Evolutionary conservation across 768 basidiomycete species (phyloP).

Genomic region (Leccinum rimulosum): DNA sequence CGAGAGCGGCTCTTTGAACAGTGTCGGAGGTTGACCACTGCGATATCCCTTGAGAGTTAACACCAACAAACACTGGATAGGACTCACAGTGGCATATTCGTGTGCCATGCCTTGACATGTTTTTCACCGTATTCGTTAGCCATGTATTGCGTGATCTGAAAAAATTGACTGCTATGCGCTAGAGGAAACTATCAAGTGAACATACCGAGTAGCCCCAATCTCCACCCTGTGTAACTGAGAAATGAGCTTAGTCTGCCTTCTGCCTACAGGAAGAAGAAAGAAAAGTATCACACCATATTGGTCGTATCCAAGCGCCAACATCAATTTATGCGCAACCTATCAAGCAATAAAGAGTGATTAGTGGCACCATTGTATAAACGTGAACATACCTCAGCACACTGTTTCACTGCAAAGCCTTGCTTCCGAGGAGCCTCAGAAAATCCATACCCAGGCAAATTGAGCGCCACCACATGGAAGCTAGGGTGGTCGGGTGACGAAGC

Average conservation of each 20-base stretch:
- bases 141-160: constrained; percentile 36
- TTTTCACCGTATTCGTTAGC: constrained; percentile 38
- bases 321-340: constrained; percentile 43
- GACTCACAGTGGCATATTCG: constrained; percentile 44
- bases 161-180: not conserved
- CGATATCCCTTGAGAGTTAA: not conserved
- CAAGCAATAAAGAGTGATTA: no score
- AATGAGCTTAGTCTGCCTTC: not conserved
- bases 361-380: no score
- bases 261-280: not conserved
- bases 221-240: constrained; percentile 46
- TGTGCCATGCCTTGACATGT: constrained; percentile 51
- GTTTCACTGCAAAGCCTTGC: constrained; percentile 45
- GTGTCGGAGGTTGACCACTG: constrained; percentile 26
- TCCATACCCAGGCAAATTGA: constrained; percentile 59
- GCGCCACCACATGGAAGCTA: constrained; percentile 60
- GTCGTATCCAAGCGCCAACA: constrained; percentile 47
- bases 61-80: not conserved
- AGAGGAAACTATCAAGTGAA: not conserved
- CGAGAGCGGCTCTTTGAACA: constrained; percentile 23
- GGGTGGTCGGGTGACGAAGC: constrained; percentile 41
- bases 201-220: constrained; percentile 45
- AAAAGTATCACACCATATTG: constrained; percentile 40
- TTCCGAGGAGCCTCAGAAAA: constrained; percentile 58
- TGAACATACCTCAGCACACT: constrained; percentile 53